Evolutionary conservation across 306 rosid genomes (phyloP).

Genomic region (Dicorynia guianensis): DNA sequence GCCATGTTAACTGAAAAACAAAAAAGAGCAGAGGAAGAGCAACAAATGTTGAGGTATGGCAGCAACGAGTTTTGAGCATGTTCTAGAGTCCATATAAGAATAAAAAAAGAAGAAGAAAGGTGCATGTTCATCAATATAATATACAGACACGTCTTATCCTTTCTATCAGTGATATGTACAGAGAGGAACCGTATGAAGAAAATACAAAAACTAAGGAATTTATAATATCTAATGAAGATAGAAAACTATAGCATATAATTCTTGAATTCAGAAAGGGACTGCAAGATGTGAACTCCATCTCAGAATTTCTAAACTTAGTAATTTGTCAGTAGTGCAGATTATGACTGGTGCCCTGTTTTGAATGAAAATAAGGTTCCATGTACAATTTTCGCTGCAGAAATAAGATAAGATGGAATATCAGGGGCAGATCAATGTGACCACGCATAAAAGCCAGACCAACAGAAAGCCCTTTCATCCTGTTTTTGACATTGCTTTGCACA

Average conservation of each 20-base stretch:
- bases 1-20: not conserved
- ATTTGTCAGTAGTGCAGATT: too few species aligned
- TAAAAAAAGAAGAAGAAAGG: not conserved
- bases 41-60: not conserved
- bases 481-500: slow-evolving; percentile 48
- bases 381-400: not conserved
- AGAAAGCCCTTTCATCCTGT: slow-evolving; percentile 30
- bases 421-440: slow-evolving; percentile 10
- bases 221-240: not conserved
- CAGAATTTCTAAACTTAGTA: too few species aligned
- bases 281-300: not conserved
- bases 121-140: not conserved
- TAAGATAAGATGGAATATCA: not conserved
- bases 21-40: not conserved
- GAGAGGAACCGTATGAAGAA: not conserved
- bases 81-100: not conserved
- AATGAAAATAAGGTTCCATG: not conserved
- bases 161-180: slow-evolving; percentile 1
- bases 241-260: not conserved
- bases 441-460: not conserved
- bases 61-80: not conserved
- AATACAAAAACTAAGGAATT: not conserved
- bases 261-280: not conserved
- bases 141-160: not conserved
- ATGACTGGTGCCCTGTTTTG: not conserved